These are phyloP conservation scores for Phytomonas serpens DNA, from an alignment of 208 protist genomes.

Conservation along the genomic window DNA sequence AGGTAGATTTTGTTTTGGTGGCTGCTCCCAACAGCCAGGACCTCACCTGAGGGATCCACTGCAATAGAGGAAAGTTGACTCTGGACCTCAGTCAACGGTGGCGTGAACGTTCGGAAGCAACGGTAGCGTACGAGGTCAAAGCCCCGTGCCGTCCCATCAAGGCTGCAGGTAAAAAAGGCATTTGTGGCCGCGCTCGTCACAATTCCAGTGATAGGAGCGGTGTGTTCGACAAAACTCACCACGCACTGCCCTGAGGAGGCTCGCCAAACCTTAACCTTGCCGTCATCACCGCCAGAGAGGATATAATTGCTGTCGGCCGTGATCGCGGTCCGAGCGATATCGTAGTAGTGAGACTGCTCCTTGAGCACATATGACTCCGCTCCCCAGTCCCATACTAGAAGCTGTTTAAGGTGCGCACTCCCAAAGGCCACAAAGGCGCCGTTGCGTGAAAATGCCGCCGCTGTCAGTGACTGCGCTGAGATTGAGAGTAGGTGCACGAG, in stretches of 20 bases:
- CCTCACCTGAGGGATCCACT: conserved; percentile 88
- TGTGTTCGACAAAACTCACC: conserved; percentile 91
- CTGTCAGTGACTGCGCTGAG: conserved; percentile 83
- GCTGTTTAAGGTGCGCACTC: conserved; percentile 80
- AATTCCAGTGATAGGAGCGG: conserved; percentile 77
- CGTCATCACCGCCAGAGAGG: conserved; percentile 88
- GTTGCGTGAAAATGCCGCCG: conserved; percentile 69
- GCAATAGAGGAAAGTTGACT: conserved; percentile 87
- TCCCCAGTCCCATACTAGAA: conserved; percentile 94
- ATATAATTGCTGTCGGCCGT: conserved; percentile 83
- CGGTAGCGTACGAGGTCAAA: conserved; percentile 90
- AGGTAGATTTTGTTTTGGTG: conserved; percentile 80
- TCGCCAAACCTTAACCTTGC: conserved; percentile 93
- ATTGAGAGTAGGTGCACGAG: conserved; percentile 89
- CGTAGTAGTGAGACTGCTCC: conserved; percentile 92
- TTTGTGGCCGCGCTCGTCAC: conserved; percentile 73
- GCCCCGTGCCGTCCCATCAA: conserved; percentile 87
- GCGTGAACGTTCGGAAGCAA: conserved; percentile 82
- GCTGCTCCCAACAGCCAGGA: conserved; percentile 79
- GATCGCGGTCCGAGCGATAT: conserved; percentile 83
- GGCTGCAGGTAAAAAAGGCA: conserved; percentile 87
- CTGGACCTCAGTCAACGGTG: conserved; percentile 26
- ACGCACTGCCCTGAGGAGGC: conserved; percentile 85
- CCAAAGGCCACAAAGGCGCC: conserved; percentile 88
- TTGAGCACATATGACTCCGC: conserved; percentile 89